phyloP scores from a whole-genome alignment of 2,329 filamentous ascomycete genomes.

The Stemphylium beticola region DNA sequence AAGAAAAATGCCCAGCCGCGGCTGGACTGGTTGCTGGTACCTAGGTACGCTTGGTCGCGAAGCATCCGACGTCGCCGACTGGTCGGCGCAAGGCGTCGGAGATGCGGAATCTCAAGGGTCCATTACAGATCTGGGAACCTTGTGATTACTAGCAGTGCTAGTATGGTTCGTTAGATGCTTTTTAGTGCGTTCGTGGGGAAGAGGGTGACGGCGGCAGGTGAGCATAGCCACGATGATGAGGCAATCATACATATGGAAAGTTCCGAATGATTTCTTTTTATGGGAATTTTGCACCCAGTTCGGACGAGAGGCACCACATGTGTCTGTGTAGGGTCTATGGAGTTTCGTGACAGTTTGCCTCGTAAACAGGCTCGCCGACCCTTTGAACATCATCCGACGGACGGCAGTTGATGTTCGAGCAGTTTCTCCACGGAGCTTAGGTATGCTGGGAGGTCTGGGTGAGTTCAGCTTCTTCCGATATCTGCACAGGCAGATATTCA shows the following conservation, averaged over 20 bases:
- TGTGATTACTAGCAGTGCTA: too few species aligned
- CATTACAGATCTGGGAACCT: background rate
- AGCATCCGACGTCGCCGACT: background rate
- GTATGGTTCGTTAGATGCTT: background rate
- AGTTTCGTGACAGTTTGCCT: background rate
- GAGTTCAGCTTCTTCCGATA: too few species aligned
- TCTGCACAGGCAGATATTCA: too few species aligned
- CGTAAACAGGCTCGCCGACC: background rate
- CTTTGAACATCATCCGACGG: background rate
- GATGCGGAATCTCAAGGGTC: background rate
- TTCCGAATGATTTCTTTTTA: background rate
- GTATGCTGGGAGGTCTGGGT: background rate
- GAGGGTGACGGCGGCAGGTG: background rate
- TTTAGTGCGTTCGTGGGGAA: background rate
- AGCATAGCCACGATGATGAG: background rate
- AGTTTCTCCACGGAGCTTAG: background rate
- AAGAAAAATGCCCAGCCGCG: background rate
- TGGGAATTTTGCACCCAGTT: background rate
- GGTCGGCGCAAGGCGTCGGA: background rate
- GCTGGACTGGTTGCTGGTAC: background rate
- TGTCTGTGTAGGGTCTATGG: background rate
- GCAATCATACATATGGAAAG: background rate
- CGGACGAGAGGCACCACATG: background rate
- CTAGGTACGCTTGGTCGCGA: background rate
- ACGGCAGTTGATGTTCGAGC: background rate